A percentile compares a stretch with the other conserved stretches of the same genome.
phyloP scores from a whole-genome alignment of 139 green algal genomes.

The Zygnema cylindricum region DNA sequence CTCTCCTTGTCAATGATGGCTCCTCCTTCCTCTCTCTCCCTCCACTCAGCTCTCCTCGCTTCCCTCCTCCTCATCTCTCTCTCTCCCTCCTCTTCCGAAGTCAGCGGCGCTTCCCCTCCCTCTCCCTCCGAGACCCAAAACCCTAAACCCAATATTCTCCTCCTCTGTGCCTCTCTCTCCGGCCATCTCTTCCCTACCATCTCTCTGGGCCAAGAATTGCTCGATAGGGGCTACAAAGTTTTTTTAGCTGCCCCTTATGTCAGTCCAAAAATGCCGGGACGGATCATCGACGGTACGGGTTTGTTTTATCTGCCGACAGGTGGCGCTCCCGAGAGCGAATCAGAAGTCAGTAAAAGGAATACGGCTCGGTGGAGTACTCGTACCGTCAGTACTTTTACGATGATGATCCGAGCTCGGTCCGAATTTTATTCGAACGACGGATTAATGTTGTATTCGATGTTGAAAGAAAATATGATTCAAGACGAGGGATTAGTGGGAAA shows the following conservation, averaged over 20 bases:
- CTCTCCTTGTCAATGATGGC: too few relatives aligned
- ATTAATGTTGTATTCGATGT: not conserved
- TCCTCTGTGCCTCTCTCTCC: not conserved
- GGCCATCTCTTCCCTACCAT: slow-evolving; percentile 5
- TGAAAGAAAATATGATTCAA: slow-evolving; percentile 7
- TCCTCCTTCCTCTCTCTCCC: too few relatives aligned
- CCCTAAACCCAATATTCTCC: not conserved
- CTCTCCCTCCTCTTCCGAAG: too few relatives aligned
- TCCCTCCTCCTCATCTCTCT: too few relatives aligned
- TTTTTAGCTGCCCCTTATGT: not conserved
- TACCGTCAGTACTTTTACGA: not conserved
- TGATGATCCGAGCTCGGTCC: not conserved
- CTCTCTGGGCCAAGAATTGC: not conserved
- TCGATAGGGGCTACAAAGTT: slow-evolving; percentile 7
- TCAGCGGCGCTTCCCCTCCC: too few relatives aligned
- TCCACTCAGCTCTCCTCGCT: too few relatives aligned
- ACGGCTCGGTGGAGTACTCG: not conserved
- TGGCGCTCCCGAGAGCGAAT: not conserved
- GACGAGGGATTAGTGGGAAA: not conserved
- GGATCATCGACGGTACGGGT: slow-evolving; percentile 10
- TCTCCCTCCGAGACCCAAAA: too few relatives aligned
- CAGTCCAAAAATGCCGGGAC: not conserved
- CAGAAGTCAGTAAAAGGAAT: not conserved
- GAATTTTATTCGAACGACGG: not conserved
- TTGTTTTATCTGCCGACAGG: not conserved